phyloP scores from a whole-genome alignment of 495 filamentous ascomycete genomes.

The Bacidia rubella region DNA sequence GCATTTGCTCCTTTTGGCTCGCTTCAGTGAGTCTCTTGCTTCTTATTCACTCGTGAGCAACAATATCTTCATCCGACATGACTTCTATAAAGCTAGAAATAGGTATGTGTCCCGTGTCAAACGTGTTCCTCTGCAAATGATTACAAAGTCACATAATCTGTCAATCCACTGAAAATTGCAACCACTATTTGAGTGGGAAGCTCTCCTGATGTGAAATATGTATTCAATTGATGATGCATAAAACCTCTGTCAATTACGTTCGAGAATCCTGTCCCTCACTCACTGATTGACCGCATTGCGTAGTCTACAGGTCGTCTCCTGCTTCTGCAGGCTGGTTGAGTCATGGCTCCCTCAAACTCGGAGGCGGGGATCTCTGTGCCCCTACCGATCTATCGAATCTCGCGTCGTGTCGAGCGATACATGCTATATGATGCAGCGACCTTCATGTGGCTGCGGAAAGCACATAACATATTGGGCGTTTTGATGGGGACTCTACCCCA shows the following conservation, averaged over 20 bases:
- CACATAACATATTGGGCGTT: constrained; percentile 77
- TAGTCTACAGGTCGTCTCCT: no score
- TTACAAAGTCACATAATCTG: constrained; percentile 55
- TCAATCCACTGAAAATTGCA: constrained; percentile 68
- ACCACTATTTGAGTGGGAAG: not conserved
- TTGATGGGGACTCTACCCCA: constrained; percentile 81
- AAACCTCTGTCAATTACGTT: no score
- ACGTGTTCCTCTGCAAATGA: no score
- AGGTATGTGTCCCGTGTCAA: no score
- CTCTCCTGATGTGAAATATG: constrained; percentile 15
- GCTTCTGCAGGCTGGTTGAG: no score
- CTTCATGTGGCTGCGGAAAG: constrained; percentile 64
- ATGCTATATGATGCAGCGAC: constrained; percentile 77
- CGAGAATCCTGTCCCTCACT: no score
- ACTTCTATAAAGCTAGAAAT: no score
- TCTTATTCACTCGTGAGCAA: not conserved
- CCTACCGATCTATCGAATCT: constrained; percentile 71
- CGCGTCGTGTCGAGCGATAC: constrained; percentile 46
- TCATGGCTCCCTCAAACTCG: constrained; percentile 13
- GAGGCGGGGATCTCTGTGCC: constrained; percentile 30
- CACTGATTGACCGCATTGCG: no score
- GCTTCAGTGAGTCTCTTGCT: not conserved
- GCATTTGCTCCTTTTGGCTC: not conserved
- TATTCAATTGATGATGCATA: constrained; percentile 9
- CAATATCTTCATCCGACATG: no score